A percentile compares a stretch with the other conserved stretches of the same genome.
phyloP scores from a whole-genome alignment of 768 basidiomycete genomes.

The Heimioporus sp. region DNA sequence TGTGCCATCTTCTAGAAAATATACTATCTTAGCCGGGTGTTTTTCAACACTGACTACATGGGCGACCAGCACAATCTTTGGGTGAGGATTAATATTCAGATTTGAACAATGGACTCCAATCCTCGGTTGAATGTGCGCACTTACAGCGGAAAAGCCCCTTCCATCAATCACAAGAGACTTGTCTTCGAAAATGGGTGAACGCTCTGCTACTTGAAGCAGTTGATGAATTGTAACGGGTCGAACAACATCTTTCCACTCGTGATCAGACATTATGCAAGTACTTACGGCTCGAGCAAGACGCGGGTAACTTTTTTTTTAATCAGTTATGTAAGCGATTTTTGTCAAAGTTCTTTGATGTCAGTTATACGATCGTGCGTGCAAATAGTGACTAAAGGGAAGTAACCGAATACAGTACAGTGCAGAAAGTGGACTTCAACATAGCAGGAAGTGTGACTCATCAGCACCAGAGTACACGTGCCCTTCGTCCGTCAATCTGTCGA shows the following conservation, averaged over 20 bases:
- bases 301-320: too few species aligned
- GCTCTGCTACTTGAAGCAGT: conserved; percentile 38
- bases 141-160: conserved; percentile 27
- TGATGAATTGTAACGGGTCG: conserved; percentile 60
- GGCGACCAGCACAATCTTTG: conserved; percentile 52
- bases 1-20: conserved; percentile 39
- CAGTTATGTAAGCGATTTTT: too few species aligned
- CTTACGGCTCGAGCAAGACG: too few species aligned
- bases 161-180: conserved; percentile 48
- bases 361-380: too few species aligned
- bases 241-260: conserved; percentile 3
- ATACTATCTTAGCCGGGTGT: conserved; percentile 6
- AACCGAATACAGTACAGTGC: not conserved
- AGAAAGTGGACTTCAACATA: conserved; percentile 37
- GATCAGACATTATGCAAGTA: conserved; percentile 6
- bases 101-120: conserved; percentile 24
- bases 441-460: conserved; percentile 75
- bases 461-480: conserved; percentile 79
- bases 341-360: too few species aligned
- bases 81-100: not conserved
- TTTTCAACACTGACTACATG: conserved; percentile 28
- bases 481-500: conserved; percentile 77
- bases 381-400: not conserved
- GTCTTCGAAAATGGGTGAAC: conserved; percentile 33
- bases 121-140: not conserved